These are phyloP conservation scores for Aureobasidium leucospermi DNA, from an alignment of 2,329 filamentous ascomycete species.

Conservation along the genomic window DNA sequence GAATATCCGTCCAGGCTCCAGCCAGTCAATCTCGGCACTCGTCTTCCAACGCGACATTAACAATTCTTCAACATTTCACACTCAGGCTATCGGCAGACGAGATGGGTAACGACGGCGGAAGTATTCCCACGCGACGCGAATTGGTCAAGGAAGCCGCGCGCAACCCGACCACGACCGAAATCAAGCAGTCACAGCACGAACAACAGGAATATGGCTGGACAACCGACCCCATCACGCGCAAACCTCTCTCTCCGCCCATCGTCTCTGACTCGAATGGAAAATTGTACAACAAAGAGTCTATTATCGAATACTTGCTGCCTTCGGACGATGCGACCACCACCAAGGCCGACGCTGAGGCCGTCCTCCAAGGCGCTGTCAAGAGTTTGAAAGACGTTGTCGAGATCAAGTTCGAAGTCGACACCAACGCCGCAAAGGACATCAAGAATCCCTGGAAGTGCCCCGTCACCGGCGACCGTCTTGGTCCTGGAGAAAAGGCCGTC, in stretches of 20 bases:
- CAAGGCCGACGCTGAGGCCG: conserved; percentile 53
- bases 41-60: neutral
- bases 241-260: conserved; percentile 63
- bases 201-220: conserved; percentile 81
- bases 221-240: conserved; percentile 78
- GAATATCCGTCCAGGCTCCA: neutral
- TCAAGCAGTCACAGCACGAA: conserved; percentile 83
- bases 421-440: conserved; percentile 32
- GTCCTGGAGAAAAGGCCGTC: conserved; percentile 61
- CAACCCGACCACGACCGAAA: conserved; percentile 70
- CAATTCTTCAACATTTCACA: too few relatives aligned
- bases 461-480: conserved; percentile 78
- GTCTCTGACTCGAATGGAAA: conserved; percentile 79
- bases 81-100: neutral
- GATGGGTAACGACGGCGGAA: conserved; percentile 97
- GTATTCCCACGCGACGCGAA: conserved; percentile 90
- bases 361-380: conserved; percentile 59
- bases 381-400: conserved; percentile 81
- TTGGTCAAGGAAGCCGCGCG: conserved; percentile 91
- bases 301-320: conserved; percentile 62
- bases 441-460: conserved; percentile 69
- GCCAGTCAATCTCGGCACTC: too few relatives aligned
- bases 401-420: conserved; percentile 62
- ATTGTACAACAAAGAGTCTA: conserved; percentile 86
- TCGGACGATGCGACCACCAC: conserved; percentile 41